Evolutionary conservation across 106 monocot genomes (phyloP).

Genomic region (Dactylorhiza incarnata): DNA sequence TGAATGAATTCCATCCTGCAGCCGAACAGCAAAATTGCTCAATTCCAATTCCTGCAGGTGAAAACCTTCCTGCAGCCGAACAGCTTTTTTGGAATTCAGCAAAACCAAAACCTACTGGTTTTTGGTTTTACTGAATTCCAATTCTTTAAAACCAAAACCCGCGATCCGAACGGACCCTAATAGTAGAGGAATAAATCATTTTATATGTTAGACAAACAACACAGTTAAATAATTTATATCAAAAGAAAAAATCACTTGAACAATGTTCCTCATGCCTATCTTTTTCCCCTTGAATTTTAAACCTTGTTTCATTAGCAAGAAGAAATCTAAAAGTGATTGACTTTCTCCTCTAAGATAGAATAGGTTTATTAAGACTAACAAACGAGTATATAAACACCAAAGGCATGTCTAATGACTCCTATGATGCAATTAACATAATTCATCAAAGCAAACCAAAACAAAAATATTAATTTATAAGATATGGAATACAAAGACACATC

Average conservation of each 20-base stretch:
- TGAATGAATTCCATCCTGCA: too few species aligned
- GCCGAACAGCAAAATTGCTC: too few species aligned
- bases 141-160: too few species aligned
- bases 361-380: neutral
- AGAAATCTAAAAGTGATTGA: neutral
- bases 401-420: neutral
- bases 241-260: neutral
- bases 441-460: neutral
- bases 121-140: too few species aligned
- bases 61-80: too few species aligned
- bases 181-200: neutral
- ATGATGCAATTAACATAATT: neutral
- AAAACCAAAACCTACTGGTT: too few species aligned
- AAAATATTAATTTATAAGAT: neutral
- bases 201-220: neutral
- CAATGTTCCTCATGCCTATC: neutral
- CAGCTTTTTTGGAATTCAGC: too few species aligned
- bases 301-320: neutral
- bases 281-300: neutral
- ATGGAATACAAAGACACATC: neutral
- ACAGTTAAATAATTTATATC: neutral
- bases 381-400: neutral
- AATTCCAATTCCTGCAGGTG: too few species aligned
- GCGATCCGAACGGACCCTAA: too few species aligned
- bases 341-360: neutral